Base-by-base conservation (phyloP, 306 rosid genomes). In the Vachellia collinsii region DNA sequence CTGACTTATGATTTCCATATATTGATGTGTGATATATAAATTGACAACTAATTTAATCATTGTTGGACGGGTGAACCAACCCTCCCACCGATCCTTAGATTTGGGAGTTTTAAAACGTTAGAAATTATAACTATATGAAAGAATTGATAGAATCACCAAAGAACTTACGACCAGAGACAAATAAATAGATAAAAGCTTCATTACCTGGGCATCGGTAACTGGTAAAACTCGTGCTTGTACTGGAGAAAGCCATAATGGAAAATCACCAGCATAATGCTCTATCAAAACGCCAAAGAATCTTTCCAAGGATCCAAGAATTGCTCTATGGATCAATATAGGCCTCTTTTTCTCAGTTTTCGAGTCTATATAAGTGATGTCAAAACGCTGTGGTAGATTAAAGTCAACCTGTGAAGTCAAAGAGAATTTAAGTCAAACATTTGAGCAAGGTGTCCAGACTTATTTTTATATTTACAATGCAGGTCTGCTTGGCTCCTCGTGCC, bases 181-280 rank as follows among this genome's bases (percentile, higher is more conserved):
- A 51, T 36, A 17, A 14, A 68, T 65, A 74, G 20, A 56, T 37
- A 70, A 66, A 42, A 16, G 48, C 54, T 74, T 76, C 41, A 70
- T 34, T 89, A 94, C 99, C 97, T 94, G 99, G 56, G 85, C 56
- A 62, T 94, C 97, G 0, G 97, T 91, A 41, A 94, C 97, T 23
- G 99, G 99, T 82, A 94, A 80, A 78, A 94, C 86, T 74, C 97
- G 94, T 75, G 92, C 97, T 79, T 94, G 99, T 51, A 90, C 56
- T 48, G 99, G 99, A 62, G 99, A 93, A 76, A 94, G 98, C 99
- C 97, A 94, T 72, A 94, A 82, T 36, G 99, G 99, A 78, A 93
- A 94, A 78, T 94, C 98, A 58, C 99, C 97, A 20, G 97, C 97
- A 88, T 90, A 94, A 81, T 94, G 93, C 88, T 94, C 99, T 64